Percentiles rank a stretch among this genome's conserved stretches.
phyloP scores from a whole-genome alignment of 1,284 basidiomycete species.

The Cryptococcus sp. region DNA sequence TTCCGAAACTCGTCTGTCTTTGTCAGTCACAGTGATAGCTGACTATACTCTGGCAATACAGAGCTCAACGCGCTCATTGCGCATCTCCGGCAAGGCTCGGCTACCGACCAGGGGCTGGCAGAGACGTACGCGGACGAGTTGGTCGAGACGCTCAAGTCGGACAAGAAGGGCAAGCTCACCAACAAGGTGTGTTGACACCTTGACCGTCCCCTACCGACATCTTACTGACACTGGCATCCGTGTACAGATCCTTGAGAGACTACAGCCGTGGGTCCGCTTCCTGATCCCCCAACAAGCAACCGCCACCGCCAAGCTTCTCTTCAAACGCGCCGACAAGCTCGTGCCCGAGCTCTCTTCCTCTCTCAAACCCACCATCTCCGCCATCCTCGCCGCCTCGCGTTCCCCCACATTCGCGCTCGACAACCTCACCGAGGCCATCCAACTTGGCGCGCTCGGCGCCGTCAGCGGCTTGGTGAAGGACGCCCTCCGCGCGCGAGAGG shows the following conservation, averaged over 20 bases:
- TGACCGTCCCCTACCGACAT: too few relatives aligned
- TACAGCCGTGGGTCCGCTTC: conserved; percentile 36
- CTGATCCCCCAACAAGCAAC: conserved; percentile 18
- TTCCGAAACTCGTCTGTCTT: too few relatives aligned
- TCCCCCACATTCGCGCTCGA: conserved; percentile 15
- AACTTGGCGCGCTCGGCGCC: conserved; percentile 4
- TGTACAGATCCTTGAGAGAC: conserved; percentile 19
- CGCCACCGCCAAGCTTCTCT: conserved; percentile 9
- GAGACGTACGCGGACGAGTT: conserved; percentile 24
- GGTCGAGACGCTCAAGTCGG: conserved; percentile 15
- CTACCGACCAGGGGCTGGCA: conserved; percentile 23
- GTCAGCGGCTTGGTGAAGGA: conserved; percentile 2
- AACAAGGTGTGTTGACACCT: conserved; percentile 20
- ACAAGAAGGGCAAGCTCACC: conserved; percentile 24
- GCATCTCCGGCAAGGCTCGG: neutral
- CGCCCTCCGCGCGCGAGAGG: neutral
- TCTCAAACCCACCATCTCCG: neutral
- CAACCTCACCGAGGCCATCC: conserved; percentile 10
- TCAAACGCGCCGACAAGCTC: conserved; percentile 1
- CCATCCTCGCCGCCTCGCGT: conserved; percentile 12
- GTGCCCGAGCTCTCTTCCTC: neutral
- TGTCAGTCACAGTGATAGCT: neutral
- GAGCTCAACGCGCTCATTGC: conserved; percentile 9
- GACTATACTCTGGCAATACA: neutral
- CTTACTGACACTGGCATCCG: neutral